Conservation (phyloP, 495 filamentous ascomycete species). For the Lasiosphaeriaceae sp. region DNA sequence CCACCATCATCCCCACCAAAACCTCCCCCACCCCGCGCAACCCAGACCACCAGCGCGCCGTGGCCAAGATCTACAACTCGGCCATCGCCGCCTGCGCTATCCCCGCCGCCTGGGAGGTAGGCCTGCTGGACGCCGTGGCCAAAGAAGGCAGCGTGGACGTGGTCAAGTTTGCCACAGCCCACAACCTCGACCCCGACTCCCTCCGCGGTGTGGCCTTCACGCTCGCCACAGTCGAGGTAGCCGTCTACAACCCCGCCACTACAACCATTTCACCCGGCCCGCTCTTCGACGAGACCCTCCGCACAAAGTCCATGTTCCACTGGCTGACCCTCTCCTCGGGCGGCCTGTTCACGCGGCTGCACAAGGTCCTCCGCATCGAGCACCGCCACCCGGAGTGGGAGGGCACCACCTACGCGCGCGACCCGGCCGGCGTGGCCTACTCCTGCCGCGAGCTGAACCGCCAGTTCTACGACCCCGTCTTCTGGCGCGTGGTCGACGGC, state of each 20-base stretch:
- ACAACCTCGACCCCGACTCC: background rate
- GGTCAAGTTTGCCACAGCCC: background rate
- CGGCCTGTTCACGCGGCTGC: background rate
- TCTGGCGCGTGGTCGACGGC: background rate
- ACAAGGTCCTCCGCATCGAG: background rate
- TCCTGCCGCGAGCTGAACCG: conserved; percentile 3
- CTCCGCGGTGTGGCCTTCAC: background rate
- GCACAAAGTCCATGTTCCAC: conserved; percentile 2
- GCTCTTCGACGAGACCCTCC: background rate
- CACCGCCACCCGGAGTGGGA: background rate
- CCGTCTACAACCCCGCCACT: background rate
- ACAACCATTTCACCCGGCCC: background rate
- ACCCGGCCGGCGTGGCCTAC: background rate
- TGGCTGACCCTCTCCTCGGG: background rate
- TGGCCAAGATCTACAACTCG: background rate
- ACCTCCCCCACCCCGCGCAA: background rate
- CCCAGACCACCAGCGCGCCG: background rate
- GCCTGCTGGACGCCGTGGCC: background rate
- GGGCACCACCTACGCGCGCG: background rate
- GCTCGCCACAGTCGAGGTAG: background rate
- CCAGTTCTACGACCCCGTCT: conserved; percentile 2
- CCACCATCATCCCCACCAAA: background rate
- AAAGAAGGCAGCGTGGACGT: background rate
- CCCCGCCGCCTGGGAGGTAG: conserved; percentile 1
- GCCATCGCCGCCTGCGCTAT: conserved; percentile 1